Percentiles rank a stretch among this genome's conserved stretches.
phyloP scores from a whole-genome alignment of 441 rosid species.

The Sinapis alba region DNA sequence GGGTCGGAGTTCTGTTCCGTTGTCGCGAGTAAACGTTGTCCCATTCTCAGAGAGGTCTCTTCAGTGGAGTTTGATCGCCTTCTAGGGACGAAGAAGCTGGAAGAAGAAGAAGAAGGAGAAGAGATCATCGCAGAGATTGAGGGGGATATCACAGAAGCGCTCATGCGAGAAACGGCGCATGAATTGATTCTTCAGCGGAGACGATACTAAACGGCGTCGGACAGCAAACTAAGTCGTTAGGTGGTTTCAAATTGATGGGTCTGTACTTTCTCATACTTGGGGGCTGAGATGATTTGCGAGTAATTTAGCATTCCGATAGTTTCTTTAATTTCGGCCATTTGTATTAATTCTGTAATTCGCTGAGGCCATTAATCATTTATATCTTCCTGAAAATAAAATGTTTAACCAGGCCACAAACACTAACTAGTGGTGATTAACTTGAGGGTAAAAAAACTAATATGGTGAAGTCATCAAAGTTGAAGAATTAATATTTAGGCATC shows the following conservation, averaged over 20 bases:
- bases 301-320: neutral
- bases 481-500: no score
- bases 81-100: conserved; percentile 34
- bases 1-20: conserved; percentile 47
- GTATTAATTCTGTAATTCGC: conserved; percentile 9
- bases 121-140: conserved; percentile 56
- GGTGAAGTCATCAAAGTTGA: no score
- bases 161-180: conserved; percentile 60
- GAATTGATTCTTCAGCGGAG: conserved; percentile 4
- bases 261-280: neutral
- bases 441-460: no score
- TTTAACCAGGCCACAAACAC: no score
- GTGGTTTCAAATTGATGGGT: conserved; percentile 2
- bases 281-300: neutral
- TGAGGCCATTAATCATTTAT: neutral
- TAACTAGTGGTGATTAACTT: no score
- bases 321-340: neutral
- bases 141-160: conserved; percentile 53
- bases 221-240: neutral
- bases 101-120: conserved; percentile 48
- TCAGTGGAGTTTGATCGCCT: conserved; percentile 47
- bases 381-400: neutral
- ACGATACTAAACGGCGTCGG: conserved; percentile 31
- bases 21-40: conserved; percentile 51
- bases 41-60: conserved; percentile 61